Evolutionary conservation across 2,329 filamentous ascomycete genomes (phyloP).

Genomic region (Dactylellina parvicollis): DNA sequence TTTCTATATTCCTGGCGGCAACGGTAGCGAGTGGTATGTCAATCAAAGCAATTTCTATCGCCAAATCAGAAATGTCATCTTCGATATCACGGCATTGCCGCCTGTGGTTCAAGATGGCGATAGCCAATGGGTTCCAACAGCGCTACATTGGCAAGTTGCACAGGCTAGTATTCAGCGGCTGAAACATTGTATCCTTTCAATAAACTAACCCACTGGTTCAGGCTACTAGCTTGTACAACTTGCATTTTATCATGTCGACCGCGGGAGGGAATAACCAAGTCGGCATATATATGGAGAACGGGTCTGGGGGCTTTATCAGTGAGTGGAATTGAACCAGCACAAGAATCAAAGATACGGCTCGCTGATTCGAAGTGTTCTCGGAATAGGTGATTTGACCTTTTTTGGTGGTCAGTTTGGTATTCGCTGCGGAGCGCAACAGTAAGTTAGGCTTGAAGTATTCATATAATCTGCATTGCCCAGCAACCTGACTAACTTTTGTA

Average conservation of each 20-base stretch:
- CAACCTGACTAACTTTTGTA: not conserved
- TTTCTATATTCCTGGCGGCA: conserved; percentile 72
- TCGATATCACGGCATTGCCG: conserved; percentile 66
- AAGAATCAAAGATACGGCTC: conserved; percentile 72
- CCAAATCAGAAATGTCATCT: conserved; percentile 72
- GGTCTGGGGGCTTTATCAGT: conserved; percentile 34
- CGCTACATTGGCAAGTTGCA: conserved; percentile 75
- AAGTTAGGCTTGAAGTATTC: not conserved
- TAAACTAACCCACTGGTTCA: conserved; percentile 31
- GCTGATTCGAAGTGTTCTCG: conserved; percentile 61
- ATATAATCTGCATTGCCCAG: not conserved
- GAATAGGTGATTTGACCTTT: conserved; percentile 68
- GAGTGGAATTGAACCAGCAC: conserved; percentile 63
- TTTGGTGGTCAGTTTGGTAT: conserved; percentile 70
- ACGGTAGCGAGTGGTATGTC: conserved; percentile 61
- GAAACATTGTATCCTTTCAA: not conserved
- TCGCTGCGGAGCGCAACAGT: conserved; percentile 72
- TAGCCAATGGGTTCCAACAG: conserved; percentile 57
- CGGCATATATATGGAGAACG: conserved; percentile 71
- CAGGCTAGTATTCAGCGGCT: conserved; percentile 61
- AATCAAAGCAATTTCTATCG: conserved; percentile 70
- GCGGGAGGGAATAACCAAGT: conserved; percentile 64
- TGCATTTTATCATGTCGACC: conserved; percentile 65
- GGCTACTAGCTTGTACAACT: conserved; percentile 70
- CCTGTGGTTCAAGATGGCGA: conserved; percentile 60